Evolutionary conservation across 148 eudicot species (phyloP), one percentile per base, ranked within the genome.

Genomic region (Fallopia convolvulus): DNA sequence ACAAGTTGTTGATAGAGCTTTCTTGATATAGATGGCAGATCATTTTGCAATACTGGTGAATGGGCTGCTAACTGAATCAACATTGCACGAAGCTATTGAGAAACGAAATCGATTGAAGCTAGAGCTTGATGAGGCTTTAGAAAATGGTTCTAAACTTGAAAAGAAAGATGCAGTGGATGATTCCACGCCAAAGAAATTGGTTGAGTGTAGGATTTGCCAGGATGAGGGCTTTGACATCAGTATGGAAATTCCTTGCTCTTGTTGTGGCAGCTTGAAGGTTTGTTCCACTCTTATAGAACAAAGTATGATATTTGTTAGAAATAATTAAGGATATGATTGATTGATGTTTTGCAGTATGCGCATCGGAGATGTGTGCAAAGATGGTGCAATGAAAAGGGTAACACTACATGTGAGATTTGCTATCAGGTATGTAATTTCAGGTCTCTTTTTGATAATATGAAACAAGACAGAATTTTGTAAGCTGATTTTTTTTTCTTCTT

Each of bases 261-360:
- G 99, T 80, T 83, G 87, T 86, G 99, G 99, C 55, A 96, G 97
- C 84, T 91, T 96, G 84, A 93, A 96, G 99, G 94, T 89, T 26
- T 63, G 61, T 18, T 55, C 26, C n/a, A 55, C 7, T 52, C 21
- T 52, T 52, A 44, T 7, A 3, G 58, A 52, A 44, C 47, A 6
- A 44, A 52, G 18, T 17, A 5, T 52, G 58, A 52, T 17, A 1
- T 52, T 15, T 52, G 50, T 13, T 48, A 48, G 2, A 13, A 11
- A 48, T 12, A 10, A 10, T 47, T 12, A n/a, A 55, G 9, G 23
- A 18, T 4, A 55, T 55, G 23, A 55, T 63, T 58, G 14, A 20
- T 58, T 11, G 44, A 2, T 17, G 44, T 68, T 65, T 68, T 36
- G 44, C 68, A 75, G 77, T 75, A 75, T 75, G 77, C 65, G 1